These are phyloP conservation scores for Hyaloraphidium curvatum DNA, from an alignment of 192 early-diverging fungal genomes.

Conservation along the genomic window DNA sequence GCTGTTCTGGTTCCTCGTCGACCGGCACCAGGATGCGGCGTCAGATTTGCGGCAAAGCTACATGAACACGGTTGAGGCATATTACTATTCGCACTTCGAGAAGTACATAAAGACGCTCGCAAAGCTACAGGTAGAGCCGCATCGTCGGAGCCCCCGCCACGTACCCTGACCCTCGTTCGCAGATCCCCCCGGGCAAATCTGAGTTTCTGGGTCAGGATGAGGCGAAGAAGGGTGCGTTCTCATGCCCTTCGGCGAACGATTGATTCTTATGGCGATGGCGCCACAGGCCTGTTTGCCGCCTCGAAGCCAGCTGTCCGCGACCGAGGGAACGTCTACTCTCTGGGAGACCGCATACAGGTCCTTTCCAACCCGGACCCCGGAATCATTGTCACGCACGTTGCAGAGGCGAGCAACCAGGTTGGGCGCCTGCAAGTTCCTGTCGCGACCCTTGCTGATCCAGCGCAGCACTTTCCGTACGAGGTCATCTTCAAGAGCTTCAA, in stretches of 20 bases:
- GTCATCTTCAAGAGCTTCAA: conserved; percentile 78
- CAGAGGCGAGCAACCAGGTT: conserved; percentile 17
- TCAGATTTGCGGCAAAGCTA: conserved; percentile 73
- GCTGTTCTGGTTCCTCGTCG: conserved; percentile 76
- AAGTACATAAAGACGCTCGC: conserved; percentile 56
- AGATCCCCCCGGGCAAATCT: not conserved
- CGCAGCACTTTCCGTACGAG: conserved; percentile 68
- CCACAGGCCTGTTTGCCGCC: conserved; percentile 43
- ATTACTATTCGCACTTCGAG: conserved; percentile 80
- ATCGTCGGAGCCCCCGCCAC: no score
- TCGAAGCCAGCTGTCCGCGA: conserved; percentile 51
- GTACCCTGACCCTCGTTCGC: no score
- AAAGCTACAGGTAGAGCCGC: conserved; percentile 46
- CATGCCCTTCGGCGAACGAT: not conserved
- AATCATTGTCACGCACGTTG: conserved; percentile 40
- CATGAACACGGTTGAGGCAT: conserved; percentile 61
- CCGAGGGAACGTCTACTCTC: conserved; percentile 62
- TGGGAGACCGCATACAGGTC: conserved; percentile 64
- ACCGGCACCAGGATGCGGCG: conserved; percentile 70
- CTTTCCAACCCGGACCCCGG: conserved; percentile 57
- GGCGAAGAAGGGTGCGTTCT: not conserved
- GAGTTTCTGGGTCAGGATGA: not conserved
- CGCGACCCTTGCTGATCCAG: not conserved
- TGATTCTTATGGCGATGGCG: no score
- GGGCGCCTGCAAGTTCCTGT: not conserved